Base-by-base conservation (phyloP, 345 rosid genomes). In the Boechera stricta region DNA sequence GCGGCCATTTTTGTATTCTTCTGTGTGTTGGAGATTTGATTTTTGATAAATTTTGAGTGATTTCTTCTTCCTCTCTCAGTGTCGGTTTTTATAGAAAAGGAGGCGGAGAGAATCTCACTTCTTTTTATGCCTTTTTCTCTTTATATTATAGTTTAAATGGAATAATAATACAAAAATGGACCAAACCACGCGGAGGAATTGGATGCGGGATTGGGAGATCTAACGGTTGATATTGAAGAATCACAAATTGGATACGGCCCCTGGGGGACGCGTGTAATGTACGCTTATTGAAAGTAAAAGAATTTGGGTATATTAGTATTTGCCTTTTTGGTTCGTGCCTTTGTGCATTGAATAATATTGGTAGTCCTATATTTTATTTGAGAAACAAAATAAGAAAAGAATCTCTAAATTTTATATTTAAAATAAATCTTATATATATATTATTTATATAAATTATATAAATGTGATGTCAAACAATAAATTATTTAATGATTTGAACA, bases 1-100 rank as follows among this genome's bases (percentile, higher is more conserved):
- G 64, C 85, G 29, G 90, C 91, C 89, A 84, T 82, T 66, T 58
- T 52, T 10, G 4, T 4, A 11, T 58, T 39, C 42, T 39, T 9
- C 42, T 47, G 31, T 55, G 58, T 47, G 38, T 68, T 59, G 10
- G 57, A 1, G 36, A 1, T 29, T 29, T 57, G 59, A 6, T 55
- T 45, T 29, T 26, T 38, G 33, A 39, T 75, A 70, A 62, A 31
- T 35, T 36, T 2, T n/a, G 35, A 13, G 52, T 13, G 10, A 38
- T 63, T 44, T 21, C 18, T 55, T 38, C 49, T 67, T 57, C n/a
- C 61, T 33, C 51, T 54, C 3, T 0, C 9, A 9, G 62, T 10
- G 45, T 18, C 76, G 71, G 57, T 33, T 72, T 42, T 78, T 78
- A 72, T 72, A 71, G 42, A 16, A 1, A 21, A 48, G n/a, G 55